Evolutionary conservation across 1,284 basidiomycete genomes (phyloP), one percentile per base, ranked within the genome.

Genomic region (Ganoderma sp.): DNA sequence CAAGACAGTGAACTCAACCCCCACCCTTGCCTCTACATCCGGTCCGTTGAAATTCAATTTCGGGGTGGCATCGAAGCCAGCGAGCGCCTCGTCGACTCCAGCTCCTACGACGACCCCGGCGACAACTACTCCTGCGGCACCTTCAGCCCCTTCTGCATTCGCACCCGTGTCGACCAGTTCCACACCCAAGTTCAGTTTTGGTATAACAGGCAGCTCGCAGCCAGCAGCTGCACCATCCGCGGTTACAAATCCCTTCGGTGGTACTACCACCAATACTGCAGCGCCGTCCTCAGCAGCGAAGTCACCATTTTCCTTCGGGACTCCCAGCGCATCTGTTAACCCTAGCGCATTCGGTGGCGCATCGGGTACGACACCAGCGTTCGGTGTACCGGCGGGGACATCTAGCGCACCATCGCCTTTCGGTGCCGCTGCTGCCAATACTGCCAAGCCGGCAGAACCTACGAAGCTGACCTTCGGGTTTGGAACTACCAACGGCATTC

Each of bases 41-140:
- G 61, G 67, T 17, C 70, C 74, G 37, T 73, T 73, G 45, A 79
- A 79, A 67, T 81, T 81, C 73, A 77, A 71, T 59, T 81, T 81
- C 56, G 77, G 76, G 7, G 60, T 77, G 34, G 39, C 74, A n/a
- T 65, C 67, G 12, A 71, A 73, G 45, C 67, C 68, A 8, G 39
- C 68, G 2, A 61, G 25, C 37, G 22, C 68, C 19, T 15, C 66
- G 0, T n/a, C 66, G 17, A 22, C 67, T 15, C 14, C 69, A 34
- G 37, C 65, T 15, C 59, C 65, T 19, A 39, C 65, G 15, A 25
- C 64, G 10, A 69, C 58, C 10, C 61, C 72, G 19, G 42, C 63
- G n/a, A 45, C 61, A 25, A 25, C 50, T 15, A 22, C 58, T 34
- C n/a, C 61, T 17, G 9, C 34, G 37, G 25, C 22, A 37, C 39